Base-by-base conservation (phyloP, 257 asterid species). In the Nyctanthes arbortristis region DNA sequence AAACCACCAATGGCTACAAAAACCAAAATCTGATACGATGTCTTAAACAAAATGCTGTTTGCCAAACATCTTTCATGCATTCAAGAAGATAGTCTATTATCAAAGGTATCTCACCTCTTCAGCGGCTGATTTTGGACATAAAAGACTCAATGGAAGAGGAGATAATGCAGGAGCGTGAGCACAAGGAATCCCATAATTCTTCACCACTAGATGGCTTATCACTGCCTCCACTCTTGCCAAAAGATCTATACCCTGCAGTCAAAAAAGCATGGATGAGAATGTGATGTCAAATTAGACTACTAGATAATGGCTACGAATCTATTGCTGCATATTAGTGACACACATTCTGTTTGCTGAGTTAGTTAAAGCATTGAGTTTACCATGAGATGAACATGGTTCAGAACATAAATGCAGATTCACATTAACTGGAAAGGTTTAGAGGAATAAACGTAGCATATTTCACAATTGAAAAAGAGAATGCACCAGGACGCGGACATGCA, bases 221-320 rank as follows among this genome's bases (percentile, higher is more conserved):
- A 92, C 91, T 18, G 95, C 98, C 79, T 92, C 98, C 55, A 92
- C 91, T 37, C 98, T 97, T 12, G 95, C 97, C 85, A 92, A 85
- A 71, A 78, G 73, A 85, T 90, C 98, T 29, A 92, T 69, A 49
- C 98, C 97, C 98, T 92, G 77, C 70, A 67, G 18, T 61, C 33
- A 14, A 32, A 35, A 67, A 57, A 56, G 32, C 47, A 71, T 60
- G 54, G 34, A 63, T 63, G 58, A 68, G 49, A 62, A 56, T 29
- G 49, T 73, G 55, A 49, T 24, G 55, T 43, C 14, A 60, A 22
- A 14, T 27, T 28, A 54, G 29, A 31, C 5, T 58, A 35, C n/a
- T 4, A 34, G 5, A 33, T 16, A 43, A 45, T 9, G 61, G 60
- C 43, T 10, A 59, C 45, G 37, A 45, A 40, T 61, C 43, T 45